Conservation (phyloP, 257 asterid genomes). For the Solanum boliviense region DNA sequence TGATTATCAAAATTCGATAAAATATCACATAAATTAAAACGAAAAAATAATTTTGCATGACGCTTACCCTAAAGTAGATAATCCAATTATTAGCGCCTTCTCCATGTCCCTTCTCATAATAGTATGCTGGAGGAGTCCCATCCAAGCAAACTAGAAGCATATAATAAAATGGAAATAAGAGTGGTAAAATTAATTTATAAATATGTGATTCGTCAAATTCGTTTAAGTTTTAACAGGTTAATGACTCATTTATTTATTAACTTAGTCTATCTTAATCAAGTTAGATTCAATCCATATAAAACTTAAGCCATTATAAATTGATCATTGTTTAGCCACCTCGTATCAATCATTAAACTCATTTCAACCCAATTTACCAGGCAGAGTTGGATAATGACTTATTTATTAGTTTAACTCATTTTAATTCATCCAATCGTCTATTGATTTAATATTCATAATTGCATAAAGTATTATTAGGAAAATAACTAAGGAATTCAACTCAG, state of each 20-base stretch:
- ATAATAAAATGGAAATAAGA: neutral
- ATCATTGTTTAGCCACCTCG: neutral
- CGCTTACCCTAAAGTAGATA: neutral
- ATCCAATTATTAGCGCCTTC: conserved; percentile 4
- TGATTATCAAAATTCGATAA: neutral
- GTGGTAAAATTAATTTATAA: neutral
- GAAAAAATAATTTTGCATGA: neutral
- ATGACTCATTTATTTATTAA: neutral
- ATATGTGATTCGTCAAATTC: neutral
- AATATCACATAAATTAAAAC: neutral
- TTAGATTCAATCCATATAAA: no score
- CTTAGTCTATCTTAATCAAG: neutral
- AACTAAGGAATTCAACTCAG: neutral
- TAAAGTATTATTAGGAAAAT: no score
- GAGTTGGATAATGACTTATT: neutral
- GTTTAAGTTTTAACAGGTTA: neutral
- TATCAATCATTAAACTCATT: neutral
- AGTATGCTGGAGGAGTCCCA: conserved; percentile 3
- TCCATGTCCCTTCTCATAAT: neutral
- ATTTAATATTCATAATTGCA: neutral
- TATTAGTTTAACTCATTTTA: neutral
- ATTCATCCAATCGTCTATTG: neutral
- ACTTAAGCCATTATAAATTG: no score
- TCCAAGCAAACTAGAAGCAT: conserved; percentile 1
- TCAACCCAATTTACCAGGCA: neutral